Percentiles rank a stretch among this genome's conserved stretches.
Conservation (phyloP, 2,329 filamentous ascomycete species). For the Cryoendolithus antarcticus region DNA sequence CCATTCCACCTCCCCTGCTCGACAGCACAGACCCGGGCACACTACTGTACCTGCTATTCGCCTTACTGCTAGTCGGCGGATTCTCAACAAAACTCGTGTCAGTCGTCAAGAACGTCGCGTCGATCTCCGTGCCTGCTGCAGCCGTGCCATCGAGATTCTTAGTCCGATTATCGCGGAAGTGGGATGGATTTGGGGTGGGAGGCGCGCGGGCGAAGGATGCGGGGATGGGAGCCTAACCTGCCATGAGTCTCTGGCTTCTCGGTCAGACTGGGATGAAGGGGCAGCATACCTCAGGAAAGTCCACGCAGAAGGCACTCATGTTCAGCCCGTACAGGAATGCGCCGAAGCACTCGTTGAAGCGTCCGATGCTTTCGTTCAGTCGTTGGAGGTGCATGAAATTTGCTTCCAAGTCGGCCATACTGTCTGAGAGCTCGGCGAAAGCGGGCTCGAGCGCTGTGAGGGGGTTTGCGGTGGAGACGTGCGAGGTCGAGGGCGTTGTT, state of each 20-base stretch:
- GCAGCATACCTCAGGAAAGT: slow-evolving; percentile 71
- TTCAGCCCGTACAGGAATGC: slow-evolving; percentile 92
- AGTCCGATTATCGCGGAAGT: background rate
- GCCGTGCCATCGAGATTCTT: background rate
- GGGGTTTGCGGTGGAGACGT: slow-evolving; percentile 38
- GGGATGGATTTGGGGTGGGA: background rate
- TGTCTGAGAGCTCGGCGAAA: slow-evolving; percentile 86
- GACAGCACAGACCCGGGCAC: slow-evolving; percentile 21
- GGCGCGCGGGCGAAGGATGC: slow-evolving; percentile 60
- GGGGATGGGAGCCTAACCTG: slow-evolving; percentile 57
- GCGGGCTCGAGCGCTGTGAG: slow-evolving; percentile 76
- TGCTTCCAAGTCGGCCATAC: slow-evolving; percentile 88
- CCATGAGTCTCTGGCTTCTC: background rate
- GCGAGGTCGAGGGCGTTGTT: slow-evolving; percentile 30
- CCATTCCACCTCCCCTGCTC: slow-evolving; percentile 27
- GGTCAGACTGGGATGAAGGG: background rate
- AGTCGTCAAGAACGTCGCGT: slow-evolving; percentile 85
- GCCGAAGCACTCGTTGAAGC: slow-evolving; percentile 93
- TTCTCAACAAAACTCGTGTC: slow-evolving; percentile 87
- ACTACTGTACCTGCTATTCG: slow-evolving; percentile 27
- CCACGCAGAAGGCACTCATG: slow-evolving; percentile 98
- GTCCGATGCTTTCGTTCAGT: slow-evolving; percentile 86
- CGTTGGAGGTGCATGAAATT: slow-evolving; percentile 96
- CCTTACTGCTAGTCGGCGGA: slow-evolving; percentile 46
- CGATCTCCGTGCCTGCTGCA: slow-evolving; percentile 4